Evolutionary conservation across 176 grass and related monocot species (phyloP), one percentile per base, ranked within the genome.

Genomic region (Eragrostis nindensis): DNA sequence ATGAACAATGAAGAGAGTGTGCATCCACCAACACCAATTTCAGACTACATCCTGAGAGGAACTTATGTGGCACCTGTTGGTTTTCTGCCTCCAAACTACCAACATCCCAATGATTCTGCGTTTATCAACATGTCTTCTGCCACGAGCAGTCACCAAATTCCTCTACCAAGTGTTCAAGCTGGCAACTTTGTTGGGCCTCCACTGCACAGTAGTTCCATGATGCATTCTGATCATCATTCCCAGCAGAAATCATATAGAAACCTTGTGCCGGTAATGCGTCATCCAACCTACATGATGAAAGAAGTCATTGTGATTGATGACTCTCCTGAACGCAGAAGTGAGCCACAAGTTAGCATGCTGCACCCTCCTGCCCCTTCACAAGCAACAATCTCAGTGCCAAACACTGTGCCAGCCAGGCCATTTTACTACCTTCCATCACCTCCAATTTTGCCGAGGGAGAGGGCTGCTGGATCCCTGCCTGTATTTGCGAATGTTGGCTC

Each of bases 1-100:
- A 90, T 91, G 86, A 99, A 91, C 82, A 94, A 83, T 7, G 92
- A 99, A 75, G 92, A 91, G 85, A 80, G 68, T 80, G 45, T 75
- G 62, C 90, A 90, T 75, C 87, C 82, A 75, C 88, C 73, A 84
- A 77, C 73, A 48, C 70, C 90, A 64, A 76, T 38, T 85, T 89
- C 90, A 61, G 84, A 89, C 9, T 83, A 84, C 71, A 19, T 76
- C 48, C 45, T 89, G 26, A 79, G 73, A 72, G 66, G 57, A 74
- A 89, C 87, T 79, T 88, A 83, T 69, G n/a, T 63, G 41, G 24
- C 81, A 12, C 90, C 94, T 55, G 83, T 70, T 80, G 76, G 82
- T 74, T 93, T 95, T 47, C 7, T 74, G 66, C 80, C 82, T 55
- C 74, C 87, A 67, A 82, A 70, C 56, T 84, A 89, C 82, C 87